Percentiles rank a stretch among this genome's conserved stretches.
Evolutionary conservation across 192 early-diverging fungal genomes (phyloP).

Genomic region (Coemansia sp.): DNA sequence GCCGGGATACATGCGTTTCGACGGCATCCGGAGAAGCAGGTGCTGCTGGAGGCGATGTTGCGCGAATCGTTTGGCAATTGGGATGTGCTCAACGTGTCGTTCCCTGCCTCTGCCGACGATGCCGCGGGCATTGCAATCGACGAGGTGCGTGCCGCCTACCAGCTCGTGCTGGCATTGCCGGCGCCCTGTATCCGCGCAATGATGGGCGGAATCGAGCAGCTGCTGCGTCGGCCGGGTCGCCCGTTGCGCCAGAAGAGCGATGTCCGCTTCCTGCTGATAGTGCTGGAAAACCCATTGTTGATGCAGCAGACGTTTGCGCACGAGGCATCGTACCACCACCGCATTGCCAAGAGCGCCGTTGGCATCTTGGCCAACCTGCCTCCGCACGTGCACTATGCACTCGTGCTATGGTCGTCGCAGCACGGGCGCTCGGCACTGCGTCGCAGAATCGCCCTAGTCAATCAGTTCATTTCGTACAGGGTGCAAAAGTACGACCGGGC

Average conservation of each 20-base stretch:
- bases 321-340: slow-evolving; percentile 84
- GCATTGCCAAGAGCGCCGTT: slow-evolving; percentile 77
- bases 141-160: slow-evolving; percentile 66
- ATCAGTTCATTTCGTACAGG: slow-evolving; percentile 82
- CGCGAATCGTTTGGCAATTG: slow-evolving; percentile 60
- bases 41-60: slow-evolving; percentile 50
- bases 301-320: slow-evolving; percentile 71
- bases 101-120: slow-evolving; percentile 55
- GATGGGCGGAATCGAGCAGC: slow-evolving; percentile 72
- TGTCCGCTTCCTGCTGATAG: slow-evolving; percentile 80
- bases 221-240: slow-evolving; percentile 65
- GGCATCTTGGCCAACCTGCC: slow-evolving; percentile 81
- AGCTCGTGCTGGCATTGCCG: slow-evolving; percentile 60
- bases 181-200: slow-evolving; percentile 69
- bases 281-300: slow-evolving; percentile 84
- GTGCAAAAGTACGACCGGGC: slow-evolving; percentile 65
- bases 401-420: slow-evolving; percentile 84
- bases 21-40: slow-evolving; percentile 41
- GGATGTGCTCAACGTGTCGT: slow-evolving; percentile 65
- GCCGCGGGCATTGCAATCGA: slow-evolving; percentile 60
- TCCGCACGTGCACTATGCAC: slow-evolving; percentile 81
- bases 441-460: slow-evolving; percentile 75
- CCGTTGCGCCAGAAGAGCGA: slow-evolving; percentile 56
- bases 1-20: slow-evolving; percentile 42
- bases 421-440: slow-evolving; percentile 63